phyloP scores from a whole-genome alignment of 176 grass and related monocot species.

The Rhynchospora pubera region DNA sequence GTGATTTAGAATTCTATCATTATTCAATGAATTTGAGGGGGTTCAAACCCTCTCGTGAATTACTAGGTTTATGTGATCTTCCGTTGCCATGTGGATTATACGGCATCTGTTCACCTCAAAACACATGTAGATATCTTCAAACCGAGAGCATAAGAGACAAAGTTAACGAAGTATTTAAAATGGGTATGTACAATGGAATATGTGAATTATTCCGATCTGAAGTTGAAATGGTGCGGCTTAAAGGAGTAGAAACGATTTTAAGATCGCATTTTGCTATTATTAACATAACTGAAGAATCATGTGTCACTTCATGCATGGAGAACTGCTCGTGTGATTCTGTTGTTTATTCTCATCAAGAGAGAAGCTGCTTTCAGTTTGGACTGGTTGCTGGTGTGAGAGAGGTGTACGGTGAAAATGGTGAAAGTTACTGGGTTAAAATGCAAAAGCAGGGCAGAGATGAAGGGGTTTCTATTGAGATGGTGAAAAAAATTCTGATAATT shows the following conservation, averaged over 20 bases:
- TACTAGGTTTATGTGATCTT: slow-evolving; percentile 32
- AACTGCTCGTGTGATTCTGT: slow-evolving; percentile 26
- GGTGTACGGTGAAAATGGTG: not conserved
- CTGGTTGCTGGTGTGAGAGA: slow-evolving; percentile 30
- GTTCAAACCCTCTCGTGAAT: slow-evolving; percentile 22
- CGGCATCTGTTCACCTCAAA: slow-evolving; percentile 25
- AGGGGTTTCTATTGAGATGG: not conserved
- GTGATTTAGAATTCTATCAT: slow-evolving; percentile 32
- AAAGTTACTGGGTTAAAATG: slow-evolving; percentile 35
- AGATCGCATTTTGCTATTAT: not conserved
- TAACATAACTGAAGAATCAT: slow-evolving; percentile 26
- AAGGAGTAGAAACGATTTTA: slow-evolving; percentile 18
- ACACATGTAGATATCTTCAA: slow-evolving; percentile 26
- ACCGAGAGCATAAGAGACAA: not conserved
- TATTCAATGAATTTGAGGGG: not conserved
- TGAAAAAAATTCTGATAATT: slow-evolving; percentile 19
- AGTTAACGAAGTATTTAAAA: not conserved
- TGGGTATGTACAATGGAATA: slow-evolving; percentile 17
- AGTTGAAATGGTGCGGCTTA: slow-evolving; percentile 28
- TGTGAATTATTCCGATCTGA: slow-evolving; percentile 6
- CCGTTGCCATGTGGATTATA: slow-evolving; percentile 37
- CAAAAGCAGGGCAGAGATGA: not conserved
- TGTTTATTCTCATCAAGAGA: slow-evolving; percentile 8
- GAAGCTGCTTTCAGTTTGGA: slow-evolving; percentile 18
- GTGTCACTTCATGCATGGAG: slow-evolving; percentile 13